These are phyloP conservation scores for Exophiala phaeomuriformis DNA, from an alignment of 2,329 filamentous ascomycete genomes.

Conservation along the genomic window DNA sequence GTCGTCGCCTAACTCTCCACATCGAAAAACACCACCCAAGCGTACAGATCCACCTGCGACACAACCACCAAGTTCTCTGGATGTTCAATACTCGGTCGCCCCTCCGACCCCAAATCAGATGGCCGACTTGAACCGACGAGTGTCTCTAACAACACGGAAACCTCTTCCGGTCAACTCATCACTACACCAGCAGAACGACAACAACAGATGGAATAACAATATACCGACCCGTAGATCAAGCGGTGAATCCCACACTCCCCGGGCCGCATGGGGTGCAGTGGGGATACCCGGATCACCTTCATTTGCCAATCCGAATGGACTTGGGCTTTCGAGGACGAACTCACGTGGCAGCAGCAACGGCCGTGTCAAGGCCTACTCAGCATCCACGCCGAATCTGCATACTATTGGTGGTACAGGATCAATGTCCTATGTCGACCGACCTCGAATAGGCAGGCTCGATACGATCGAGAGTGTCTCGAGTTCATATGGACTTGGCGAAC, in stretches of 20 bases:
- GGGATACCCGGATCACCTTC: constrained; percentile 18
- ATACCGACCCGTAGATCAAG: constrained; percentile 6
- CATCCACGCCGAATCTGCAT: constrained; percentile 24
- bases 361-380: constrained; percentile 16
- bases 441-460: constrained; percentile 20
- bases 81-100: constrained; percentile 3
- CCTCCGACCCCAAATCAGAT: constrained; percentile 21
- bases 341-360: constrained; percentile 22
- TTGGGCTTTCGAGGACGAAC: constrained; percentile 16
- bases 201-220: not conserved
- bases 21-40: not conserved
- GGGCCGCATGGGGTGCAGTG: constrained; percentile 21
- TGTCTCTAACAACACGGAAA: constrained; percentile 11
- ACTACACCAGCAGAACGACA: not conserved
- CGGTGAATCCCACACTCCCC: constrained; percentile 6
- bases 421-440: constrained; percentile 9
- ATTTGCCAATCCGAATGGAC: constrained; percentile 18
- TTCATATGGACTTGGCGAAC: constrained; percentile 11
- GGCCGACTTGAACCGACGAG: constrained; percentile 20
- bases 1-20: constrained; percentile 1
- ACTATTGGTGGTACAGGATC: not conserved
- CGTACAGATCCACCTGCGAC: not conserved
- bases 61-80: not conserved
- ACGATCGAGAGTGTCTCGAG: constrained; percentile 23
- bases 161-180: constrained; percentile 8